A percentile compares a stretch with the other conserved stretches of the same genome.
Conservation (phyloP, 2,329 filamentous ascomycete species). For the Diaporthe humulicola region DNA sequence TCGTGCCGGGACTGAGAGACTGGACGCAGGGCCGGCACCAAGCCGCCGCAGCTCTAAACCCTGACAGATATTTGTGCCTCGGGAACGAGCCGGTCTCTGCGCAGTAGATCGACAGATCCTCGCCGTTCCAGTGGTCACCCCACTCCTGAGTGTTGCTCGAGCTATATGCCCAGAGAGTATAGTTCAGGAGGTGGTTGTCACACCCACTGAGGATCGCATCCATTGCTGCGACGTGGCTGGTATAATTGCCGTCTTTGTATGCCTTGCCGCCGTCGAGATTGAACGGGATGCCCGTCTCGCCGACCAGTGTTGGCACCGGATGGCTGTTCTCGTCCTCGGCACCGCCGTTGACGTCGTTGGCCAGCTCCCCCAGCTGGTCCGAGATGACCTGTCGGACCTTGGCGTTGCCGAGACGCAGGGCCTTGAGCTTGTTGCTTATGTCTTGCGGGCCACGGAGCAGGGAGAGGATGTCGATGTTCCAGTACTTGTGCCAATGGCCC, state of each 20-base stretch:
- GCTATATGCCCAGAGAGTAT: conserved; percentile 44
- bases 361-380: conserved; percentile 42
- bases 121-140: conserved; percentile 46
- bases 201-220: conserved; percentile 43
- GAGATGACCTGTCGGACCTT: conserved; percentile 42
- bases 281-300: conserved; percentile 45
- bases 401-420: conserved; percentile 41
- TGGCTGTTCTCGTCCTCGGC: background rate
- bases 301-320: conserved; percentile 41
- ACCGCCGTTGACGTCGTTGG: conserved; percentile 37
- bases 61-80: conserved; percentile 34
- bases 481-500: conserved; percentile 44
- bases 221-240: conserved; percentile 43
- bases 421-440: conserved; percentile 42
- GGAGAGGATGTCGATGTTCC: conserved; percentile 45
- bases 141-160: conserved; percentile 44
- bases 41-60: conserved; percentile 41
- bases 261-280: conserved; percentile 42
- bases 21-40: conserved; percentile 43
- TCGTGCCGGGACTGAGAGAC: conserved; percentile 30
- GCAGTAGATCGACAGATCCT: conserved; percentile 45
- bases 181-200: conserved; percentile 43
- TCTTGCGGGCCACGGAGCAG: conserved; percentile 42
- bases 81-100: conserved; percentile 44
- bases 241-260: conserved; percentile 43